Percentiles rank a stretch among this genome's conserved stretches.
Evolutionary conservation across 768 basidiomycete genomes (phyloP).

Genomic region (Melanogaster broomeanus): DNA sequence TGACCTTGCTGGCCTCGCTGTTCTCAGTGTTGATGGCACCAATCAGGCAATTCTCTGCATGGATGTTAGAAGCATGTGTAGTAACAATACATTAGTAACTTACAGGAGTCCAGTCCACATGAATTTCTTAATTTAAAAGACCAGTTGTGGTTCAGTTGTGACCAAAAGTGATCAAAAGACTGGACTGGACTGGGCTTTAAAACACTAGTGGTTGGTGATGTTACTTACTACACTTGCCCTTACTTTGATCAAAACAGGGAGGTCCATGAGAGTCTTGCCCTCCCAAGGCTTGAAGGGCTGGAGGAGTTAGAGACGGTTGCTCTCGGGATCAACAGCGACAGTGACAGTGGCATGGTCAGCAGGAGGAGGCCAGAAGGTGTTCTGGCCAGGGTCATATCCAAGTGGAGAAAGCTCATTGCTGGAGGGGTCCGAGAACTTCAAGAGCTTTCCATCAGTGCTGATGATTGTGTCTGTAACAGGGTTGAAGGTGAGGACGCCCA

Average conservation of each 20-base stretch:
- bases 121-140: too few relatives aligned
- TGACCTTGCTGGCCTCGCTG: slow-evolving; percentile 93
- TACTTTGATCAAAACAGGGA: slow-evolving; percentile 98
- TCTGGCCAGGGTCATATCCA: slow-evolving; percentile 95
- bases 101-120: slow-evolving; percentile 96
- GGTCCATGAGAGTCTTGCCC: slow-evolving; percentile 85
- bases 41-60: slow-evolving; percentile 90
- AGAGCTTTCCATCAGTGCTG: slow-evolving; percentile 91
- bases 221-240: slow-evolving; percentile 95
- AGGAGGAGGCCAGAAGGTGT: slow-evolving; percentile 97
- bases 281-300: slow-evolving; percentile 91
- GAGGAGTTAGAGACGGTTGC: slow-evolving; percentile 89
- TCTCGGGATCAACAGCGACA: slow-evolving; percentile 83
- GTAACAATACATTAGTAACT: slow-evolving; percentile 25
- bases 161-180: slow-evolving; percentile 1
- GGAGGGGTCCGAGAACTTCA: slow-evolving; percentile 93
- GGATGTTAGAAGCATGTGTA: slow-evolving; percentile 4
- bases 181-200: slow-evolving; percentile 4
- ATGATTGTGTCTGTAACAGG: slow-evolving; percentile 87
- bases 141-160: slow-evolving; percentile 93
- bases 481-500: slow-evolving; percentile 94
- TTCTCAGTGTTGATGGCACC: slow-evolving; percentile 97
- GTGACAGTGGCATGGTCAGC: slow-evolving; percentile 77
- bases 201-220: neutral
- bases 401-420: slow-evolving; percentile 93